Evolutionary conservation across 129 eudicot species (phyloP), one percentile per base, ranked within the genome.

Genomic region (Flaveria linearis): DNA sequence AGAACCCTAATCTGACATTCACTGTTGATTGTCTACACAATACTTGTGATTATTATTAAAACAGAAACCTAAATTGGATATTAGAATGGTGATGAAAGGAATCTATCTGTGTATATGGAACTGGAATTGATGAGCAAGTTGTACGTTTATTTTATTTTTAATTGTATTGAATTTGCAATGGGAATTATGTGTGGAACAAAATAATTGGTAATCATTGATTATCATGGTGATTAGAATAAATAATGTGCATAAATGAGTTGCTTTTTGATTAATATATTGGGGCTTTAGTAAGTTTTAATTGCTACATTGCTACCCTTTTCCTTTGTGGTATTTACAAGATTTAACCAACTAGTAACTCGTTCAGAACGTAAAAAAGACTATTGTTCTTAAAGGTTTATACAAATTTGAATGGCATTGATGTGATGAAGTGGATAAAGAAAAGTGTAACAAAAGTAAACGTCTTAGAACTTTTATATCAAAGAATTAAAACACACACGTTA

Each of bases 181-280:
- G 43, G 42, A 56, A 78, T 46, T 43, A 78, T 78, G 14, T 20
- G 46, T 41, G 9, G 39, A 78, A 39, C 72, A 62, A 80, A 69
- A 80, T 74, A 17, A 80, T 80, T 80, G 76, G 84, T 74, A 80
- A 80, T 80, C 76, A 74, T 80, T 80, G 84, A 30, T 67, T 80
- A 74, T 80, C 84, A 68, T 74, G 84, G 61, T 74, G 71, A 17
- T 67, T 73, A 65, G 49, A 64, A 53, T 80, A 80, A 80, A 64
- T 36, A 36, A 36, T 47, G 26, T 73, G 13, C 42, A 28, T 46
- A 53, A 74, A 45, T 74, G 71, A 74, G 79, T 47, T 43, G 69
- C 75, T 65, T 80, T 79, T 75, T 49, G n/a, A 5, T 49, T 45
- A 45, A 14, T 49, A 71, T 23, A 9, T 73, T 13, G 18, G 18